Evolutionary conservation across 73 alveolate species (phyloP).

Genomic region (Blepharisma stoltei): DNA sequence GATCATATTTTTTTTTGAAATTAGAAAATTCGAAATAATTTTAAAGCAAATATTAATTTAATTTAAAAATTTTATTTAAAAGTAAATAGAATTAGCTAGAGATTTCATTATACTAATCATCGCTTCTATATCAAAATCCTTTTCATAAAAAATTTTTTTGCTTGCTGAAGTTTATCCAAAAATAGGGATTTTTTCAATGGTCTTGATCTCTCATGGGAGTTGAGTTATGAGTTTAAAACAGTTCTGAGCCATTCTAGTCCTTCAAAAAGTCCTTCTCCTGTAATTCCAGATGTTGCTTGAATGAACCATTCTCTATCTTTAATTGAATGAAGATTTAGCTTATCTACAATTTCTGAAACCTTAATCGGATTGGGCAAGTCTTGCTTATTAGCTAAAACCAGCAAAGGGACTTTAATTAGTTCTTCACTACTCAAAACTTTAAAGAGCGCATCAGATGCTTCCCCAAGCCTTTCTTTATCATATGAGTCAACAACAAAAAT

Average conservation of each 20-base stretch:
- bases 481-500: neutral
- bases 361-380: constrained; percentile 73
- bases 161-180: too few species aligned
- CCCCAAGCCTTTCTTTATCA: neutral
- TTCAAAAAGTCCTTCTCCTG: constrained; percentile 28
- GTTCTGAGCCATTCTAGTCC: constrained; percentile 14
- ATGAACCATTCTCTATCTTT: constrained; percentile 14
- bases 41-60: too few species aligned
- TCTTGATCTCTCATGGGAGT: too few species aligned
- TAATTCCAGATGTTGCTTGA: constrained; percentile 23
- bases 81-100: too few species aligned
- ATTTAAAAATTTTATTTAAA: too few species aligned
- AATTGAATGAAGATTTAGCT: constrained; percentile 50
- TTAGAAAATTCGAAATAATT: too few species aligned
- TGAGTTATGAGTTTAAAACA: too few species aligned
- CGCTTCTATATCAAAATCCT: too few species aligned
- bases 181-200: too few species aligned
- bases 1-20: too few species aligned
- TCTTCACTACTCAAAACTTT: neutral
- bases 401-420: neutral
- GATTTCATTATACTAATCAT: too few species aligned
- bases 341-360: constrained; percentile 64
- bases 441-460: neutral
- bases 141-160: too few species aligned
- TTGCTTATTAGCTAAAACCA: constrained; percentile 39